Evolutionary conservation across 129 eudicot species (phyloP).

Genomic region (Apium graveolens): DNA sequence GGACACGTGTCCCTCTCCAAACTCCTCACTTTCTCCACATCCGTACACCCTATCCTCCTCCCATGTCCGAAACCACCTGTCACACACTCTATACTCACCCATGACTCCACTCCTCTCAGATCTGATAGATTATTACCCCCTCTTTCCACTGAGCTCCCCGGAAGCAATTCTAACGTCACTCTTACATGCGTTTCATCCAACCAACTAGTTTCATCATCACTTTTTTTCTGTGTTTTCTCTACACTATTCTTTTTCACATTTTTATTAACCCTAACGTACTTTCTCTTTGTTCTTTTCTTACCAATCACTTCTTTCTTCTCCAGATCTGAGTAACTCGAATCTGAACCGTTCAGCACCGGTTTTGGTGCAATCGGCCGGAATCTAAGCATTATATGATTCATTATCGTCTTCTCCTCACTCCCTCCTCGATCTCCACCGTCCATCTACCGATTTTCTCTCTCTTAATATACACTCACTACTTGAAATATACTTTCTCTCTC

Average conservation of each 20-base stretch:
- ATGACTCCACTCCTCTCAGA: constrained; percentile 40
- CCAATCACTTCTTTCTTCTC: not conserved
- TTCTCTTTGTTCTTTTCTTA: constrained; percentile 40
- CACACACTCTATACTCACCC: constrained; percentile 49
- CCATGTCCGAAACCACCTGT: constrained; percentile 36
- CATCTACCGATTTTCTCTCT: constrained; percentile 17
- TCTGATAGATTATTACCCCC: constrained; percentile 6
- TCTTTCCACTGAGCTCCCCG: not conserved
- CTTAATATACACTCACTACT: too few relatives aligned
- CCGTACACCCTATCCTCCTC: constrained; percentile 40
- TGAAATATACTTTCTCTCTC: constrained; percentile 11
- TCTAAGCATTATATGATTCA: constrained; percentile 53
- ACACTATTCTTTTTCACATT: constrained; percentile 12
- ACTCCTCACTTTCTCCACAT: constrained; percentile 45
- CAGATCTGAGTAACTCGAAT: constrained; percentile 14
- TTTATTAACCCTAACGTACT: constrained; percentile 47
- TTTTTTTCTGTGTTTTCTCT: not conserved
- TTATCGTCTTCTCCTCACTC: constrained; percentile 22
- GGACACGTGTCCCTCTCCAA: constrained; percentile 67
- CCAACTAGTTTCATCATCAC: not conserved
- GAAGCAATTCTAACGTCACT: too few relatives aligned
- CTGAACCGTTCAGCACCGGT: constrained; percentile 25
- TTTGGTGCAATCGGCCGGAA: constrained; percentile 78
- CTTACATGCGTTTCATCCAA: too few relatives aligned
- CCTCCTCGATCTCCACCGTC: constrained; percentile 10